Base-by-base conservation (phyloP, 2,329 filamentous ascomycete species). In the Hypocreales sp. region DNA sequence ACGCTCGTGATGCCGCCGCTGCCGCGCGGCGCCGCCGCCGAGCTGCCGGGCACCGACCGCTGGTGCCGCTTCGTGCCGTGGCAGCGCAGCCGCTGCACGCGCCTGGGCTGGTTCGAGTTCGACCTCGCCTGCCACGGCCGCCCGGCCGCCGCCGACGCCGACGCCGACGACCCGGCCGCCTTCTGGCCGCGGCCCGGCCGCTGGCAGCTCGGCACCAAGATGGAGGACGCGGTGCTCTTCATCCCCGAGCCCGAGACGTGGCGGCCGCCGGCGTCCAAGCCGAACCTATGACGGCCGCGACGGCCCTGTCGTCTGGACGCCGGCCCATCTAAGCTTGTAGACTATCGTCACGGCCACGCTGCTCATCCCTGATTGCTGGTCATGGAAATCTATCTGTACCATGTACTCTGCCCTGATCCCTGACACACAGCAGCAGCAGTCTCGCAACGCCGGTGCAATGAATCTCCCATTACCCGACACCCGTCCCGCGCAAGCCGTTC, bases 91-190 rank as follows among this genome's bases (percentile, higher is more conserved):
- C 33, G 36, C n/a, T 29, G 33, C 11, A 46, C 55, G 1, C 49
- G 41, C n/a, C 14, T 64, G 5, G 53, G 53, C 0, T 66, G 61
- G 60, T 55, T 57, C 30, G 61, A 67, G 60, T 55, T 57, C 30
- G 61, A 67, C 30, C 35, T 67, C 30, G 40, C 45, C 21, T 58
- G 64, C 43, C 45, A 43, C 8, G 33, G 46, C 3, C 5, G 13
- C 9, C 10, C 26, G 24, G 14, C 15, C 16, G 24, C 9, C 8
- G 40, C 25, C 2, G 36, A 32, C 10, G 31, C 26, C 14, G 28
- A 25, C 2, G 36, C 31, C 11, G 41, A 38, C 8, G 32, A 37
- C 9, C 36, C 40, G 18, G 46, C 55, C 31, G 60, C 63, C 37
- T 63, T 62, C 37, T 64, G 59, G 60, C 61, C 61, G 3, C 55